Evolutionary conservation across 2,329 filamentous ascomycete genomes (phyloP), one percentile per base, ranked within the genome.

Genomic region (Metarhizium rileyi): DNA sequence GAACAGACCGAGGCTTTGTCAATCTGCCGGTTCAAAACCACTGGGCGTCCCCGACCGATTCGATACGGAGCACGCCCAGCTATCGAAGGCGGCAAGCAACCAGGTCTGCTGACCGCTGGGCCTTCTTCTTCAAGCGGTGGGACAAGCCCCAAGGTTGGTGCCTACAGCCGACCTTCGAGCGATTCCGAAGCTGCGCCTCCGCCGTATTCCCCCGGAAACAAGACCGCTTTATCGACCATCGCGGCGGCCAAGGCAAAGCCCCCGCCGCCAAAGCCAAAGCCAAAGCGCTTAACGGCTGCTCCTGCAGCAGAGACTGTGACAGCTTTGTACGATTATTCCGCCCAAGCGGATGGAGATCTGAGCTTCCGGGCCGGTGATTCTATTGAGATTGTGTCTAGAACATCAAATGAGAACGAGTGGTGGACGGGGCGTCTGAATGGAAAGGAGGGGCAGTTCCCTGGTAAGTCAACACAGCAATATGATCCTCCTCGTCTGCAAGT

Each of bases 331-430:
- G 93, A 97, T 63, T 98, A 95, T 62, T 88, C 95, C 54, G 93
- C 93, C 5, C 90, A 97, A 65, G 90, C 91, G 1, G 90, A 95
- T 55, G 90, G 90, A 3, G 93, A 98, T 64, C 72, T 98, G 54
- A 95, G 87, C 60, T 98, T 98, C 70, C 78, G 78, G 18, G 82
- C 88, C 0, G 90, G 91, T 5, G 93, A 98, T 54, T 71, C 86
- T 4, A 97, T 98, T 61, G 90, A 97, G 66, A 90, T 98, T 58
- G 66, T 93, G 2, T 77, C 76, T 52, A 78, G 87, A 57, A 95
- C 89, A n/a, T 76, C 79, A 54, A 96, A 95, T 61, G 84, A 88
- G 47, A 97, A 98, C 59, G 93, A 98, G 68, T 98, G 93, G 93
- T 98, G 93, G 93, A 84, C 77, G 8, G 93, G 93, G 35, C 87